Evolutionary conservation across 2,329 filamentous ascomycete genomes (phyloP), one percentile per base, ranked within the genome.

Genomic region (Alternaria conjuncta): DNA sequence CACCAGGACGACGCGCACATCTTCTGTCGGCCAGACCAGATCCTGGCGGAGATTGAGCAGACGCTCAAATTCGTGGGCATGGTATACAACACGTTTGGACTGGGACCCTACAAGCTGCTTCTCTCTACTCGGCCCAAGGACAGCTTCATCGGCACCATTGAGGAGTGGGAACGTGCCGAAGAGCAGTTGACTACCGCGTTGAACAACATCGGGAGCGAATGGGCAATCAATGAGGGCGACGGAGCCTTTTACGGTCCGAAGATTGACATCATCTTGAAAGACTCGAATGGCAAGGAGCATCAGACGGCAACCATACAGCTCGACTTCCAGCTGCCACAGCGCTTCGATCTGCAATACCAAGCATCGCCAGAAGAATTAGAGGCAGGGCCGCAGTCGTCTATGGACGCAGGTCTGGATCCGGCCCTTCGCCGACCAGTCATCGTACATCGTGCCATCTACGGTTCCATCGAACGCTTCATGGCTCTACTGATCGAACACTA

Each of bases 1-100:
- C 92, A 96, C 79, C 94, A 97, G 77, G 94, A 97, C 77, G 93
- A 97, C 76, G 92, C 92, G 6, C 93, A 97, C 79, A 96, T 97
- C 66, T 97, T 97, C 79, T 96, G 93, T 78, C 88, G 91, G 1
- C 91, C 91, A 6, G 84, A 86, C 50, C 92, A 96, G 79, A 92
- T 95, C 61, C 84, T 89, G 68, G 83, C 87, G 4, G 92, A 96
- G 80, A 95, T 96, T 60, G 85, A 86, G 57, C 87, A 87, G 64
- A 93, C 92, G 2, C 80, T 96, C 49, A 88, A 90, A 36, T 95
- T 96, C 77, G 89, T 95, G 54, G 86, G 88, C 56, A 86, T 89
- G 72, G 88, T 92, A 0, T 94, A 95, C 78, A 83, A 84, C 21
- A 89, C 90, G 0, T 88, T 96, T 64, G 85, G 86, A 0, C 83